Base-by-base conservation (phyloP, 2,329 filamentous ascomycete genomes). In the Phaeosphaeria sp. region DNA sequence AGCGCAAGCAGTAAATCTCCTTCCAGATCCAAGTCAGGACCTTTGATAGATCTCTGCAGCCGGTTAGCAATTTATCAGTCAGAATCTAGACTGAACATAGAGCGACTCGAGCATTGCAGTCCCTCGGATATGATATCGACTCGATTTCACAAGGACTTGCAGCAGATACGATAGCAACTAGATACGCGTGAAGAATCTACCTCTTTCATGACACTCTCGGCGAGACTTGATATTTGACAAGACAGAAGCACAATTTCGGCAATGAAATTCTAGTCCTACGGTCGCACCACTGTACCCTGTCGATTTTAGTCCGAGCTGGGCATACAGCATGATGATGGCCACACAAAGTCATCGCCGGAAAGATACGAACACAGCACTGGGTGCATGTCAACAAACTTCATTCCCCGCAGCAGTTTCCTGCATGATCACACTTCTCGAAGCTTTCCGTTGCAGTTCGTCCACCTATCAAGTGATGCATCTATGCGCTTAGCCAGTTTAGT, bases 1-100 rank as follows among this genome's bases (percentile, higher is more conserved):
- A 74, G 76, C 76, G 80, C 39, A 76, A 77, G 57, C 78, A 70
- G 23, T 77, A 66, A 23, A 46, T 20, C 15, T 15, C 5, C 10
- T 22, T 30, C 30, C 6, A 36, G 30, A 15, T 13, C 30, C 11
- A 36, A 11, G 11, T 36, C 30, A 11, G 13, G 3, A 15, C 3
- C 30, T 3, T 3, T 36, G 30, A 36, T 13, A 15, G 30, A 11
- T 15, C 3, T 36, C 30, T 11, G 30, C 30, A 11, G 9, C 30
- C 3, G 30, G 11, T 7, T 13, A 3, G 13, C 30, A 36, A 11
- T 13, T 7, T 15, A 6, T 15, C 30, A 11, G 13, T 15, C 13
- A 6, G 13, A 13, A 36, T 36, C 30, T 3, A 11, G 13, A 13
- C 6, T 36, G 5, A 3, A 36, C 13, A 13, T 36, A 15, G 13